These are phyloP conservation scores for Phanerochaete sordida DNA, from an alignment of 768 basidiomycete genomes.

Conservation along the genomic window DNA sequence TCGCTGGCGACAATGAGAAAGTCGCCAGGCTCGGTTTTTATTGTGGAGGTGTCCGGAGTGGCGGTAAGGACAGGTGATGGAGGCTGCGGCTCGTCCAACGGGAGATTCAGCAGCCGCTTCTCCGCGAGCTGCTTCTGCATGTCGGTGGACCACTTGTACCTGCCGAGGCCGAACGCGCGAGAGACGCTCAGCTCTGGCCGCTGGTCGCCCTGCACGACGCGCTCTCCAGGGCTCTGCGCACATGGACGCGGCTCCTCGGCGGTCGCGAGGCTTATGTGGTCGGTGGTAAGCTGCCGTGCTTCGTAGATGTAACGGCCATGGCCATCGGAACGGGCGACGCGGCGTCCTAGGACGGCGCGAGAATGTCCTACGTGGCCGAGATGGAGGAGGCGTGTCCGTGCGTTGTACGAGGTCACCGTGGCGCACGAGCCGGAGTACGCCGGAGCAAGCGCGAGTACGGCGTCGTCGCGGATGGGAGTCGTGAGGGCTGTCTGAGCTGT, in stretches of 20 bases:
- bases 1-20: slow-evolving; percentile 52
- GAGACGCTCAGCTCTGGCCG: slow-evolving; percentile 36
- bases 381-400: slow-evolving; percentile 32
- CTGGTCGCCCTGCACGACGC: slow-evolving; percentile 30
- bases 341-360: slow-evolving; percentile 46
- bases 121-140: slow-evolving; percentile 34
- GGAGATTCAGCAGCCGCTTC: slow-evolving; percentile 33
- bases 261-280: slow-evolving; percentile 35
- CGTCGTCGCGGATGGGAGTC: slow-evolving; percentile 22
- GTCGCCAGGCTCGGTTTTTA: slow-evolving; percentile 39
- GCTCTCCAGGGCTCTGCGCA: slow-evolving; percentile 28
- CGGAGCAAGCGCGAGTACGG: slow-evolving; percentile 27
- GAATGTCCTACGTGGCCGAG: slow-evolving; percentile 45
- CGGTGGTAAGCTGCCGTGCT: slow-evolving; percentile 36
- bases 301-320: slow-evolving; percentile 29
- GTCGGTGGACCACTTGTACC: slow-evolving; percentile 39
- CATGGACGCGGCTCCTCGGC: slow-evolving; percentile 30
- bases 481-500: slow-evolving; percentile 26
- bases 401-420: slow-evolving; percentile 42
- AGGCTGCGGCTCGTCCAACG: slow-evolving; percentile 31
- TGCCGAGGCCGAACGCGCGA: slow-evolving; percentile 42
- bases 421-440: slow-evolving; percentile 42
- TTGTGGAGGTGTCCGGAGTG: slow-evolving; percentile 43
- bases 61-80: slow-evolving; percentile 54
- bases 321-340: slow-evolving; percentile 23